Base-by-base conservation (phyloP, 2,329 filamentous ascomycete genomes). In the Fusarium goolgardi region DNA sequence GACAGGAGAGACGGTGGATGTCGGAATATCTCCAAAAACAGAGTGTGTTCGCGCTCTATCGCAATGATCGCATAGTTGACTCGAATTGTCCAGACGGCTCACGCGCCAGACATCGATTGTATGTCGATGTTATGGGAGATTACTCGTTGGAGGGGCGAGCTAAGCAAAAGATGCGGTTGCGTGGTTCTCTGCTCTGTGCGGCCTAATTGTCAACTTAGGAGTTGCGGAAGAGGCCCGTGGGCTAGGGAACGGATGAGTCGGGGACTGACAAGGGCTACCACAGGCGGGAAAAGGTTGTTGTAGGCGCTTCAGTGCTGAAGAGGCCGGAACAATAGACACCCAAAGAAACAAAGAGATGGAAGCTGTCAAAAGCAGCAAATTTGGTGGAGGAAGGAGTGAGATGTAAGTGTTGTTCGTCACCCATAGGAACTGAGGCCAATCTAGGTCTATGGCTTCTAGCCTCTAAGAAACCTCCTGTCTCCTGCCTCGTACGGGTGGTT, bases 61-160 rank as follows among this genome's bases (percentile, higher is more conserved):
- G 70, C 62, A 67, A 67, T 62, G 65, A 75, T 77, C 65, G 74
- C 76, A 78, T 78, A 78, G 73, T 77, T 72, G 69, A 53, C 54
- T 67, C 55, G 62, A 53, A 50, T 64, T 67, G 68, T 63, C 60
- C 72, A 70, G 58, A 64, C 64, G 59, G 73, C 70, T 74, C 65
- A 71, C 45, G 67, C 67, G 69, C 67, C 71, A 68, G 70, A 68
- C 71, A 74, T 76, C 66, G 71, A 72, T 64, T 63, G 69, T 67
- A 65, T 55, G 71, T 69, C 63, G 62, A 72, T 68, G 62, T 59
- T 65, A 63, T 58, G 56, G 59, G 61, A 68, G 63, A 67, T 69
- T 70, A 59, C 55, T 70, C 52, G 55, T 64, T 73, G 66, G 72
- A 72, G 72, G 72, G 72, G 65, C 69, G 63, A 71, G 63, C 62